phyloP scores from a whole-genome alignment of 2,329 filamentous ascomycete genomes.

The Decorospora gaudefroyi region DNA sequence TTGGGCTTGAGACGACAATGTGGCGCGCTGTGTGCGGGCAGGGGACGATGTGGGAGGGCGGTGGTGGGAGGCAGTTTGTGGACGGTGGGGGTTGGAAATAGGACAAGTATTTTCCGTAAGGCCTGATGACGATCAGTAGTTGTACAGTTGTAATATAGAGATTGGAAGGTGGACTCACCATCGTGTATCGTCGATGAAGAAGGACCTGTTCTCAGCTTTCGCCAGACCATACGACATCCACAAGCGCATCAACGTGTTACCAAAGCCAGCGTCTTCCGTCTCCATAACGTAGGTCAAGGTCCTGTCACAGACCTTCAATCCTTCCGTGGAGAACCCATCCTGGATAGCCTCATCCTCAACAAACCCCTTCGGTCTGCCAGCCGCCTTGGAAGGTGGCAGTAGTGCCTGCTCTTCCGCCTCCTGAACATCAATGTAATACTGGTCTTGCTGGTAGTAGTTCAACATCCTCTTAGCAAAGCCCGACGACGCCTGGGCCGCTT shows the following conservation, averaged over 20 bases:
- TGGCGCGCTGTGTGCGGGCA: conserved; percentile 78
- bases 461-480: conserved; percentile 42
- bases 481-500: conserved; percentile 36
- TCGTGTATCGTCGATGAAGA: conserved; percentile 82
- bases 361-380: conserved; percentile 46
- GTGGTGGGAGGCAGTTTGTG: conserved; percentile 70
- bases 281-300: conserved; percentile 81
- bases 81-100: conserved; percentile 72
- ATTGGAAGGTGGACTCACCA: conserved; percentile 59
- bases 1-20: conserved; percentile 72
- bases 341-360: conserved; percentile 46
- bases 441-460: conserved; percentile 66
- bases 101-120: conserved; percentile 73
- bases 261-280: conserved; percentile 73
- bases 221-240: conserved; percentile 86
- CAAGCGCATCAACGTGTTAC: conserved; percentile 73
- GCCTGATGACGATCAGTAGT: conserved; percentile 52
- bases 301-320: conserved; percentile 64
- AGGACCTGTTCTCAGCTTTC: conserved; percentile 70
- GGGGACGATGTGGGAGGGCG: conserved; percentile 74
- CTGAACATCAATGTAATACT: conserved; percentile 72
- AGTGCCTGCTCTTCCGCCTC: conserved; percentile 70
- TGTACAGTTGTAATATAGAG: too few species aligned
- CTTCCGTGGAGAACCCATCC: conserved; percentile 33
- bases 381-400: conserved; percentile 55